phyloP scores from a whole-genome alignment of 345 rosid genomes.

The Cardamine occulta region DNA sequence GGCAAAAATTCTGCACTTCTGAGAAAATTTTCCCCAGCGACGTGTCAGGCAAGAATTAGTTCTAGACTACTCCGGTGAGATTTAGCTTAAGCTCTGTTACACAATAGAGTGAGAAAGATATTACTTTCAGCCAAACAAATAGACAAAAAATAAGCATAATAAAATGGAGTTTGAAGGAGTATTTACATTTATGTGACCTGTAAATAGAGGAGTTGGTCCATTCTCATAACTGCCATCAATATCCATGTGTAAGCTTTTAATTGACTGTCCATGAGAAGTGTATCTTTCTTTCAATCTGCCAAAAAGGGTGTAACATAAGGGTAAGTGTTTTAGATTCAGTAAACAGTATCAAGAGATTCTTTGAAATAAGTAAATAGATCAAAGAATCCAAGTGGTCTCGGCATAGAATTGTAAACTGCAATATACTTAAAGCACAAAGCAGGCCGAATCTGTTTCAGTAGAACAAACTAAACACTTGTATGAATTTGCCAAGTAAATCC shows the following conservation, averaged over 20 bases:
- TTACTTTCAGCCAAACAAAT: conserved; percentile 7
- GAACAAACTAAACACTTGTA: conserved; percentile 6
- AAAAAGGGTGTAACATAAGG: background rate
- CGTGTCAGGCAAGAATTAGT: conserved; percentile 7
- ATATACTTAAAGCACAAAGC: background rate
- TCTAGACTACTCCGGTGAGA: conserved; percentile 35
- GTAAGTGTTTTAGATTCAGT: background rate
- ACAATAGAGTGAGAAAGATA: background rate
- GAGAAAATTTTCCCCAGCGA: background rate
- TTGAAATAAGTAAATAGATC: background rate
- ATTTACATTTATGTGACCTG: conserved; percentile 22
- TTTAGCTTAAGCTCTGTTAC: conserved; percentile 5
- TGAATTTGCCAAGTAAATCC: conserved; percentile 12
- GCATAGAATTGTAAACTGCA: conserved; percentile 10
- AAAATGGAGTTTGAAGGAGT: background rate
- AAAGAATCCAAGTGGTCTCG: background rate
- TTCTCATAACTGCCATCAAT: background rate
- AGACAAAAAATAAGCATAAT: background rate
- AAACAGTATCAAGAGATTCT: background rate
- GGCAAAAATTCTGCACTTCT: conserved; percentile 23
- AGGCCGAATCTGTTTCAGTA: background rate
- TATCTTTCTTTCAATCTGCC: conserved; percentile 15
- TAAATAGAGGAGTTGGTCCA: conserved; percentile 18
- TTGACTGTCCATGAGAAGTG: background rate
- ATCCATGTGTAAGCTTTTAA: background rate